phyloP scores from a whole-genome alignment of 352 stramenopile species.

The Globisporangium canariense region DNA sequence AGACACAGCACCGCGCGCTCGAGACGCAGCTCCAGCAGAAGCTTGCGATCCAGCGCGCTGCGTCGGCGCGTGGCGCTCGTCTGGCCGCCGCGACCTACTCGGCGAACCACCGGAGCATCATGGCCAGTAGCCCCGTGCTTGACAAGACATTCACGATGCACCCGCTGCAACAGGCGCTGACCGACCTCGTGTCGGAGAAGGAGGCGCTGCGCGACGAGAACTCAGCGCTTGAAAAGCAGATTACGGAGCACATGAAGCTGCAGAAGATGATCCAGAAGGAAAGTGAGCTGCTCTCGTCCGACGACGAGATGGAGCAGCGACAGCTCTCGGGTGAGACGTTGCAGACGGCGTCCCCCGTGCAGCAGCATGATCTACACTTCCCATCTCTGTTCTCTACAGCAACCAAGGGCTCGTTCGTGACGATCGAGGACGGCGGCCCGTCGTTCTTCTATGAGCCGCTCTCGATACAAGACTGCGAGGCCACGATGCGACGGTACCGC shows the following conservation, averaged over 20 bases:
- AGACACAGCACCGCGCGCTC: slow-evolving; percentile 31
- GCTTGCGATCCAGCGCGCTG: slow-evolving; percentile 30
- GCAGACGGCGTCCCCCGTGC: background rate
- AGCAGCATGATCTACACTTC: background rate
- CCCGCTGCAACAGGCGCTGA: slow-evolving; percentile 17
- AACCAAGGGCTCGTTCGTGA: slow-evolving; percentile 8
- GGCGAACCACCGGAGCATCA: background rate
- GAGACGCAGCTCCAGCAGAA: slow-evolving; percentile 34
- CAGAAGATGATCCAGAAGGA: slow-evolving; percentile 18
- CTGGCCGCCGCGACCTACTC: slow-evolving; percentile 1
- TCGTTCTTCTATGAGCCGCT: slow-evolving; percentile 40
- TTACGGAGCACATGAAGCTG: slow-evolving; percentile 14
- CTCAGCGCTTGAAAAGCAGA: slow-evolving; percentile 9
- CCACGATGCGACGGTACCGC: slow-evolving; percentile 25
- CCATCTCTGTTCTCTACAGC: background rate
- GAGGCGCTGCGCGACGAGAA: slow-evolving; percentile 21
- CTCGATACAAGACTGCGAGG: slow-evolving; percentile 24
- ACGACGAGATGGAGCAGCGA: slow-evolving; percentile 3
- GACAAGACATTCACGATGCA: slow-evolving; percentile 13
- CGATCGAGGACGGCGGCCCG: slow-evolving; percentile 19
- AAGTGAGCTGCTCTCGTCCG: slow-evolving; percentile 10
- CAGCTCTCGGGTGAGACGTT: background rate
- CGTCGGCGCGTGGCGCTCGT: slow-evolving; percentile 16
- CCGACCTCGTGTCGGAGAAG: slow-evolving; percentile 31
- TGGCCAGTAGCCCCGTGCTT: background rate